A percentile compares a stretch with the other conserved stretches of the same genome.
phyloP scores from a whole-genome alignment of 768 basidiomycete species.

The Lentinula detonsa region DNA sequence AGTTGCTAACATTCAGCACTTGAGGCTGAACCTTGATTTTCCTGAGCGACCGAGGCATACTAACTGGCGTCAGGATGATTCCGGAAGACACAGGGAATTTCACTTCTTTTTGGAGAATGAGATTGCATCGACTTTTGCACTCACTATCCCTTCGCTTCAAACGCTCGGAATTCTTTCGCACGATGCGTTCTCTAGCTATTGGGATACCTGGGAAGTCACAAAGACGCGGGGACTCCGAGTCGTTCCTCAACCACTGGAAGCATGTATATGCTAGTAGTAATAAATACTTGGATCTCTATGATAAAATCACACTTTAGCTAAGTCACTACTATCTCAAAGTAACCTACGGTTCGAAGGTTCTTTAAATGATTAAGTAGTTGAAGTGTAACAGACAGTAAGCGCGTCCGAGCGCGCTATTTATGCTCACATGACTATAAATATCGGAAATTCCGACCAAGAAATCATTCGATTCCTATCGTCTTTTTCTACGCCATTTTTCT shows the following conservation, averaged over 20 bases:
- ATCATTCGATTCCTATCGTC: not conserved
- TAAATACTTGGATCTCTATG: too few relatives aligned
- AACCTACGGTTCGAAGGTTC: too few relatives aligned
- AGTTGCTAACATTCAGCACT: not conserved
- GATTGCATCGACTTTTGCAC: not conserved
- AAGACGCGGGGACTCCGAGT: not conserved
- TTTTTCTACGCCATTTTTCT: not conserved
- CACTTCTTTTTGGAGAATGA: not conserved
- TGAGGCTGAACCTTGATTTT: constrained; percentile 3
- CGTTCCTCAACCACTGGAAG: not conserved
- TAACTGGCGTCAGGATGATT: not conserved
- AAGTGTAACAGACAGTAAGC: too few relatives aligned
- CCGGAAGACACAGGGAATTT: not conserved
- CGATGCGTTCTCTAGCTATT: constrained; percentile 5
- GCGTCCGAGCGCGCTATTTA: too few relatives aligned
- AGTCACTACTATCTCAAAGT: too few relatives aligned
- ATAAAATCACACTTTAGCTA: too few relatives aligned
- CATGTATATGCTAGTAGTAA: not conserved
- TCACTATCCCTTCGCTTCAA: not conserved
- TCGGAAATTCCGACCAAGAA: not conserved
- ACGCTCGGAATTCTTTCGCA: not conserved
- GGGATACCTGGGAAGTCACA: constrained; percentile 4
- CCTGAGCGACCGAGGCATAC: not conserved
- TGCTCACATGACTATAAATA: too few relatives aligned
- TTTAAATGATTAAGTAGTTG: too few relatives aligned